phyloP scores from a whole-genome alignment of 441 rosid species.

The Daphne laureola region DNA sequence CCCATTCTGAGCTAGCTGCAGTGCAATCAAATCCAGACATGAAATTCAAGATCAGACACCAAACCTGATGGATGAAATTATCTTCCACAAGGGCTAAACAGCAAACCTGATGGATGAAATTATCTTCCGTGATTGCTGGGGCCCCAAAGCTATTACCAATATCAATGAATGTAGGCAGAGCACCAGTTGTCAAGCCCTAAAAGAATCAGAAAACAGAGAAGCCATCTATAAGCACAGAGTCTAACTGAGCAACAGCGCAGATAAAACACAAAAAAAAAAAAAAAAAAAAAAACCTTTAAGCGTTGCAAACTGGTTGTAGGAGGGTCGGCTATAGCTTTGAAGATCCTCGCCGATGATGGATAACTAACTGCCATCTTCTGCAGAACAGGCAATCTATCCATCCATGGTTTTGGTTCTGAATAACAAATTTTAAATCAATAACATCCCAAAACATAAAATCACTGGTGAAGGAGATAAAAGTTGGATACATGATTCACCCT shows the following conservation, averaged over 20 bases:
- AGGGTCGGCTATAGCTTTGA: conserved; percentile 95
- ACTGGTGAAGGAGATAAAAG: not conserved
- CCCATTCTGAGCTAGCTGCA: conserved; percentile 70
- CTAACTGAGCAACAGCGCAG: not conserved
- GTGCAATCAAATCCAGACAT: conserved; percentile 11
- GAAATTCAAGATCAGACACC: not conserved
- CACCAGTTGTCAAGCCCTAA: conserved; percentile 95
- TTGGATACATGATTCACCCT: conserved; percentile 29
- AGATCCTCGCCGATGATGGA: conserved; percentile 67
- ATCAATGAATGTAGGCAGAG: conserved; percentile 90
- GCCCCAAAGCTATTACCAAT: conserved; percentile 96
- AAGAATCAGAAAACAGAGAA: conserved; percentile 7
- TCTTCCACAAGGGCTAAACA: conserved; percentile 30
- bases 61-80: conserved; percentile 67
- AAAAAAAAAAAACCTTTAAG: conserved; percentile 60
- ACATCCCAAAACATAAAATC: not conserved
- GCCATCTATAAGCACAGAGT: not conserved
- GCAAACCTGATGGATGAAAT: conserved; percentile 66
- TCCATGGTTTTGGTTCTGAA: conserved; percentile 75
- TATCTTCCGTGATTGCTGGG: conserved; percentile 92
- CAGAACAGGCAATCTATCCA: conserved; percentile 68
- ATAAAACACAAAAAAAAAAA: not conserved
- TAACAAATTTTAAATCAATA: not conserved
- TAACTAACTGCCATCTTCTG: conserved; percentile 58
- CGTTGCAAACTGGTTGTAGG: conserved; percentile 97